Conservation (phyloP, 1,139 yeast species). For the Williopsis jadinii region DNA sequence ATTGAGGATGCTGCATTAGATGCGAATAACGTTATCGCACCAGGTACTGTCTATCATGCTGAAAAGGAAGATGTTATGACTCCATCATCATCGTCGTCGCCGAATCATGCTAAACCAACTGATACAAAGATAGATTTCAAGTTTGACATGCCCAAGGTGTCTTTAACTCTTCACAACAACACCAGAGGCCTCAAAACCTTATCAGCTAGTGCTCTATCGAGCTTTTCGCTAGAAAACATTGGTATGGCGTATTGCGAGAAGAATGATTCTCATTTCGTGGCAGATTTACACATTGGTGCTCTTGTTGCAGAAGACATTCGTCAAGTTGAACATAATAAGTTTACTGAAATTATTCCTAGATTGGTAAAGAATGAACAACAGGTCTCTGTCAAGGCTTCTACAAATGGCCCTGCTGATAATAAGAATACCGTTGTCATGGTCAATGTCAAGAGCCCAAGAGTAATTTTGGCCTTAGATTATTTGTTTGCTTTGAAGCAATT, state of each 20-base stretch:
- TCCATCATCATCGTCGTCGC: slow-evolving; percentile 5
- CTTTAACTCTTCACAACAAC: slow-evolving; percentile 57
- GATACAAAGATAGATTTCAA: slow-evolving; percentile 39
- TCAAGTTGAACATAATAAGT: slow-evolving; percentile 52
- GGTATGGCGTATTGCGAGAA: slow-evolving; percentile 44
- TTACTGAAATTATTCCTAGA: slow-evolving; percentile 75
- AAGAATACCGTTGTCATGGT: slow-evolving; percentile 47
- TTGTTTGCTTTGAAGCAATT: slow-evolving; percentile 69
- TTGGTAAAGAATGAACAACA: slow-evolving; percentile 60
- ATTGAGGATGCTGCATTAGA: slow-evolving; percentile 57
- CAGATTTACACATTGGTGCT: slow-evolving; percentile 61
- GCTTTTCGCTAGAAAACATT: slow-evolving; percentile 56
- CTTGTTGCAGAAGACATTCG: slow-evolving; percentile 78
- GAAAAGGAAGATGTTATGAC: slow-evolving; percentile 8
- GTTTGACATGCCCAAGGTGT: slow-evolving; percentile 55
- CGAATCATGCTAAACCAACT: slow-evolving; percentile 4
- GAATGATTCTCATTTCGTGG: slow-evolving; percentile 48
- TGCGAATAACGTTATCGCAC: slow-evolving; percentile 29
- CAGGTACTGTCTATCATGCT: slow-evolving; percentile 20
- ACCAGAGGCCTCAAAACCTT: slow-evolving; percentile 38
- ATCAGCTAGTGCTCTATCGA: slow-evolving; percentile 45
- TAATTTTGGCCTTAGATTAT: slow-evolving; percentile 81
- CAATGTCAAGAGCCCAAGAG: slow-evolving; percentile 73
- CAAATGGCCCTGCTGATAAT: slow-evolving; percentile 35
- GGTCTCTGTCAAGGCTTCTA: slow-evolving; percentile 49